Evolutionary conservation across 1,284 basidiomycete genomes (phyloP).

Genomic region (Wolfiporia cocos): DNA sequence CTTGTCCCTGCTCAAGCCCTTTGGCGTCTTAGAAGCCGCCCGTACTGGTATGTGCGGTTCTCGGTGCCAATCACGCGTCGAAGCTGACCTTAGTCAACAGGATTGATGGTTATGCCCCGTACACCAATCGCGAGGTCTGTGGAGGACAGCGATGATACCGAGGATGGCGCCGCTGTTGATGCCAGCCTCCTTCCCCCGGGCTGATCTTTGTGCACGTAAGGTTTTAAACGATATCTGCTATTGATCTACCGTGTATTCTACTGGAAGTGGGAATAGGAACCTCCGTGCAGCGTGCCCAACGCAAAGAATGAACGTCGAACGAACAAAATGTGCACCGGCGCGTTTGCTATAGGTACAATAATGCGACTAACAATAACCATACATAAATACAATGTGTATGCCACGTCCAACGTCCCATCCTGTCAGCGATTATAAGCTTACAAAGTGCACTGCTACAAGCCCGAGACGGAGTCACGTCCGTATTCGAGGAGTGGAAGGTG

Average conservation of each 20-base stretch:
- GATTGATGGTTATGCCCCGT: conserved; percentile 94
- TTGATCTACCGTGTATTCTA: background rate
- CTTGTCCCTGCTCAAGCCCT: conserved; percentile 88
- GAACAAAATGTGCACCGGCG: no score
- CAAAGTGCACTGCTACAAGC: conserved; percentile 2
- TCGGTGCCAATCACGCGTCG: conserved; percentile 2
- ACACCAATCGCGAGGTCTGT: conserved; percentile 73
- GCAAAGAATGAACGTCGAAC: no score
- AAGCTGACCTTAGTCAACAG: conserved; percentile 31
- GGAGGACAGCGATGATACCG: conserved; percentile 54
- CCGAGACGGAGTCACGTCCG: conserved; percentile 10
- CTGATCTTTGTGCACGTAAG: conserved; percentile 32
- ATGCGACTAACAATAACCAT: conserved; percentile 8
- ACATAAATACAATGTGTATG: conserved; percentile 8
- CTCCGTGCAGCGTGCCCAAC: no score
- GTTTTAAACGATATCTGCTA: background rate
- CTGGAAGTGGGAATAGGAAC: no score
- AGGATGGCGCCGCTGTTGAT: conserved; percentile 60
- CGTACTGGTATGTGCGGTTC: conserved; percentile 58
- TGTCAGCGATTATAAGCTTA: conserved; percentile 1
- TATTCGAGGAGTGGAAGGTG: conserved; percentile 6
- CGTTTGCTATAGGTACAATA: conserved; percentile 7
- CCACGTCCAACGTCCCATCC: conserved; percentile 10
- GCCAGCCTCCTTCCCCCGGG: conserved; percentile 88
- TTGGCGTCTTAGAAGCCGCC: conserved; percentile 80